These are phyloP conservation scores for Venturia aucupariae DNA, from an alignment of 2,329 filamentous ascomycete genomes.

Conservation along the genomic window DNA sequence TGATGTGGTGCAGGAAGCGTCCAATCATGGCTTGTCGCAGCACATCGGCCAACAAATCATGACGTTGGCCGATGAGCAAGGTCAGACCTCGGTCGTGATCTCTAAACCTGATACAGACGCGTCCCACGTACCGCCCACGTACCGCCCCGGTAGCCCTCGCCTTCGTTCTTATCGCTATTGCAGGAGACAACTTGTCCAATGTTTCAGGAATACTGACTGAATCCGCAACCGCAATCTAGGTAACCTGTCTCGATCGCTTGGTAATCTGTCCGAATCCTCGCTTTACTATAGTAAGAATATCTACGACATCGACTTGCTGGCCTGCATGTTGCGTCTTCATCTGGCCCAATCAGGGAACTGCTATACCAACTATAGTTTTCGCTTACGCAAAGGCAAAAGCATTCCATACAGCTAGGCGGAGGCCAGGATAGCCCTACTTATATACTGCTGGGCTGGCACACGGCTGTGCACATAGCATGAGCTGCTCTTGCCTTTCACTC, in stretches of 20 bases:
- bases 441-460: not conserved
- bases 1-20: not conserved
- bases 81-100: not conserved
- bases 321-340: not conserved
- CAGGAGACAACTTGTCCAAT: not conserved
- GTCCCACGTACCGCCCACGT: too few species aligned
- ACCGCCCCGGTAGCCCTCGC: not conserved
- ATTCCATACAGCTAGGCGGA: not conserved
- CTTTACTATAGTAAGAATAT: not conserved
- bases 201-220: not conserved
- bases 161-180: not conserved
- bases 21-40: not conserved
- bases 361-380: not conserved
- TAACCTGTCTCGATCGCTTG: not conserved
- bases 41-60: not conserved
- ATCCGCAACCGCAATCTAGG: not conserved
- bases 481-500: not conserved
- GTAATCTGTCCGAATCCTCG: not conserved
- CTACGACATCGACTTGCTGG: not conserved
- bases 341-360: not conserved
- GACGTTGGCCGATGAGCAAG: not conserved
- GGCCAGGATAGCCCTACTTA: not conserved
- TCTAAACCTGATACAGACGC: slow-evolving; percentile 6
- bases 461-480: not conserved
- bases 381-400: slow-evolving; percentile 2